These are phyloP conservation scores for Castanea mollissima DNA, from an alignment of 306 rosid species.

Conservation along the genomic window DNA sequence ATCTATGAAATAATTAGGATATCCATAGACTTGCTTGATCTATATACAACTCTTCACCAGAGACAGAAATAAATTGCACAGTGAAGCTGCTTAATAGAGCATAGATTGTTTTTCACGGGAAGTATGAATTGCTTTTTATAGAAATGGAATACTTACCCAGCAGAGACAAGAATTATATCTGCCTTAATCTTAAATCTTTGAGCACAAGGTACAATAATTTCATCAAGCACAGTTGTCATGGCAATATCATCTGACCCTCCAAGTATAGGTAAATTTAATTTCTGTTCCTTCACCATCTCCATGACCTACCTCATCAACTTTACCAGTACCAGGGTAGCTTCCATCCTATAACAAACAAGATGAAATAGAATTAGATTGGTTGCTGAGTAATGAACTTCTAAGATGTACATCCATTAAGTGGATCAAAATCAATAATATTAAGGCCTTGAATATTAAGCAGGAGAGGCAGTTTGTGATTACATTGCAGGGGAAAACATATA, in stretches of 20 bases:
- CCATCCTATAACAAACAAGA: slow-evolving; percentile 58
- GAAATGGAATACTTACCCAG: slow-evolving; percentile 64
- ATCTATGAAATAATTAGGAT: not conserved
- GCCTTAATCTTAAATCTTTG: slow-evolving; percentile 91
- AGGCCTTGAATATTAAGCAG: not conserved
- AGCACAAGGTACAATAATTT: slow-evolving; percentile 83
- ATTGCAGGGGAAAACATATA: slow-evolving; percentile 3
- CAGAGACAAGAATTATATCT: slow-evolving; percentile 88
- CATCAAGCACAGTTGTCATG: slow-evolving; percentile 74
- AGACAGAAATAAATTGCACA: not conserved
- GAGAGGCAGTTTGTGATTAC: slow-evolving; percentile 19
- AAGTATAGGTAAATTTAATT: slow-evolving; percentile 83
- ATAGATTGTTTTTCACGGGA: slow-evolving; percentile 13
- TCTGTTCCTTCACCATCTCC: slow-evolving; percentile 85
- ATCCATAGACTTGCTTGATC: not conserved
- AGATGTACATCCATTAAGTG: not conserved
- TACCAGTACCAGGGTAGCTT: slow-evolving; percentile 96
- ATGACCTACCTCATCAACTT: slow-evolving; percentile 69
- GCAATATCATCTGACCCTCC: slow-evolving; percentile 87
- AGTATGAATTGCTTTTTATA: slow-evolving; percentile 1
- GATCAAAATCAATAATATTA: not conserved
- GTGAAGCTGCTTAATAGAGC: not conserved
- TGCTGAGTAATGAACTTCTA: not conserved
- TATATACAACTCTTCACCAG: not conserved
- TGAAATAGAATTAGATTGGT: not conserved